Evolutionary conservation across 495 filamentous ascomycete species (phyloP).

Genomic region (Aspergillus diversus): DNA sequence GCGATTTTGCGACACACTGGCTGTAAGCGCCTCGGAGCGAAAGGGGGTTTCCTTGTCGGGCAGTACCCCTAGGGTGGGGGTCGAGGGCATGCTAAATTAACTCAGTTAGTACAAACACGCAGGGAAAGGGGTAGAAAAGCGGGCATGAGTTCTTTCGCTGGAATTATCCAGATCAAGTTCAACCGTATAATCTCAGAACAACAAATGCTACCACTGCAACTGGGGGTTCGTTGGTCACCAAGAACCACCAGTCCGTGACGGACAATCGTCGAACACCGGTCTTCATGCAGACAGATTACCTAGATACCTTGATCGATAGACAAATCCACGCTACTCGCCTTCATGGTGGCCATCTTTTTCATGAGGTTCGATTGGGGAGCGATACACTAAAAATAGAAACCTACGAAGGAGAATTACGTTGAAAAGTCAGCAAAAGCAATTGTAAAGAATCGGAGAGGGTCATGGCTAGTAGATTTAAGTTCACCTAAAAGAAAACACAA

Average conservation of each 20-base stretch:
- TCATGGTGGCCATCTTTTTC: slow-evolving; percentile 42
- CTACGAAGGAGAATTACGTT: slow-evolving; percentile 7
- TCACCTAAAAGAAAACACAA: slow-evolving; percentile 10
- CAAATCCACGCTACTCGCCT: slow-evolving; percentile 48
- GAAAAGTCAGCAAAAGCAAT: slow-evolving; percentile 9
- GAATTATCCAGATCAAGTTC: slow-evolving; percentile 66
- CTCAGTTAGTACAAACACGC: slow-evolving; percentile 29
- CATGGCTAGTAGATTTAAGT: background rate
- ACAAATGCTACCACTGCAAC: slow-evolving; percentile 22
- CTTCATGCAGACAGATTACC: slow-evolving; percentile 49
- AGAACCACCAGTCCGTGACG: slow-evolving; percentile 13
- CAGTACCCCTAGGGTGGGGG: slow-evolving; percentile 35
- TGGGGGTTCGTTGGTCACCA: background rate
- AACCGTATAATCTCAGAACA: slow-evolving; percentile 65
- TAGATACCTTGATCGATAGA: slow-evolving; percentile 56
- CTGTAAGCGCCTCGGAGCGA: slow-evolving; percentile 16
- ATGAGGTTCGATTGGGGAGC: slow-evolving; percentile 27
- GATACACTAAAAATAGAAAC: slow-evolving; percentile 30
- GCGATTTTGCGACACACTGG: slow-evolving; percentile 25
- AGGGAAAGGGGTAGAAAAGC: slow-evolving; percentile 27
- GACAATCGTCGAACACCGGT: slow-evolving; percentile 49
- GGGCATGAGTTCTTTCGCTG: slow-evolving; percentile 64
- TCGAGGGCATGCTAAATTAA: slow-evolving; percentile 39
- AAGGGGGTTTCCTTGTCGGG: slow-evolving; percentile 29
- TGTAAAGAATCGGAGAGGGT: background rate